Conservation (phyloP, 2,329 filamentous ascomycete genomes). For the Curvularia hawaiiensis region DNA sequence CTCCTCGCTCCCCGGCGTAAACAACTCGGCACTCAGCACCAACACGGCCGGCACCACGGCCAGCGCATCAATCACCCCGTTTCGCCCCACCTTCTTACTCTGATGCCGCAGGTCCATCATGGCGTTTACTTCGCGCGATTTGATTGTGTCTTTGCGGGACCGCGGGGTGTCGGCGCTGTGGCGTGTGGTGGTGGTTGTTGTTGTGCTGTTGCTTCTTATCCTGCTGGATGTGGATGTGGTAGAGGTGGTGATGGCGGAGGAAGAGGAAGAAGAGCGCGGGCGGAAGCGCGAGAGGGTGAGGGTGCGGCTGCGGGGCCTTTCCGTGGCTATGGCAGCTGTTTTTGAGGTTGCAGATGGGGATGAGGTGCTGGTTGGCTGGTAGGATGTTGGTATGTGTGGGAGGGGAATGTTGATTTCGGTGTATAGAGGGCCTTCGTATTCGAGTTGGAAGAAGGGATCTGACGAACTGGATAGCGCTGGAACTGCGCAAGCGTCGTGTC, state of each 20-base stretch:
- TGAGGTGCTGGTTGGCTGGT: constrained; percentile 5
- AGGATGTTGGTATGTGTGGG: constrained; percentile 24
- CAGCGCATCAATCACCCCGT: constrained; percentile 39
- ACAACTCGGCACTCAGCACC: constrained; percentile 43
- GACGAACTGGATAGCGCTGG: neutral
- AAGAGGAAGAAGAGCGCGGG: constrained; percentile 22
- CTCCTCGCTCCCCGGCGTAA: constrained; percentile 34
- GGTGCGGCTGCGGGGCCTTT: constrained; percentile 19
- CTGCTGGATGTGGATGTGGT: neutral
- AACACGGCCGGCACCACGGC: constrained; percentile 44
- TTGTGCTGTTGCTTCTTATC: neutral
- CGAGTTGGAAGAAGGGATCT: neutral
- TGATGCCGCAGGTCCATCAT: constrained; percentile 33
- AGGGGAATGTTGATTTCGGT: constrained; percentile 45
- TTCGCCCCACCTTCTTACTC: constrained; percentile 25
- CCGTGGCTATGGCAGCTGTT: neutral
- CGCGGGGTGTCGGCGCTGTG: constrained; percentile 26
- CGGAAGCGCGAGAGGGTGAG: constrained; percentile 37
- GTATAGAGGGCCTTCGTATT: constrained; percentile 37
- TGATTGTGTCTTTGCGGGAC: constrained; percentile 27
- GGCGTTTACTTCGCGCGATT: constrained; percentile 28
- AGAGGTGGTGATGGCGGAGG: neutral
- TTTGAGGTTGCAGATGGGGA: neutral
- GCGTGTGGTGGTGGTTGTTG: neutral
- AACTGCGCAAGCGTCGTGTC: constrained; percentile 1